Percentiles rank a stretch among this genome's conserved stretches.
Evolutionary conservation across 192 early-diverging fungal genomes (phyloP).

Genomic region (Dissophora globulifera): DNA sequence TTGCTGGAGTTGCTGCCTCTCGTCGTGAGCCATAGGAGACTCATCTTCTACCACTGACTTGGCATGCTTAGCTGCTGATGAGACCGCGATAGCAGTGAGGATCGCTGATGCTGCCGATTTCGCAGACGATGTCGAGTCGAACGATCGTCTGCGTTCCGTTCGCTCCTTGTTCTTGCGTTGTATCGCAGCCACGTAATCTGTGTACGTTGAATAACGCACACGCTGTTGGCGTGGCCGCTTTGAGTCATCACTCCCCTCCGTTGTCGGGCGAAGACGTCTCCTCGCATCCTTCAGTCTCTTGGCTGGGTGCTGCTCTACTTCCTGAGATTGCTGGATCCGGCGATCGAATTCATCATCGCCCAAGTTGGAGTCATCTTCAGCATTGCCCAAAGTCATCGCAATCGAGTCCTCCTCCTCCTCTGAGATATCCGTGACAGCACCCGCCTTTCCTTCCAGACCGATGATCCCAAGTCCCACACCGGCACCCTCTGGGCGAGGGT

Average conservation of each 20-base stretch:
- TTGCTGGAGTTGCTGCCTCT: neutral
- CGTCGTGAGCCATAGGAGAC: no score
- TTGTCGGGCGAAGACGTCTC: slow-evolving; percentile 4
- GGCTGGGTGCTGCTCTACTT: neutral
- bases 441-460: neutral
- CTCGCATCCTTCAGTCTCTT: neutral
- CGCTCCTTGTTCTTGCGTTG: slow-evolving; percentile 25
- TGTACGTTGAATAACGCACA: slow-evolving; percentile 30
- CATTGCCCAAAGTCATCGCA: neutral
- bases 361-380: neutral
- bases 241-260: neutral
- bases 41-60: neutral
- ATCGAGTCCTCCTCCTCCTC: neutral
- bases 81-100: neutral
- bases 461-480: neutral
- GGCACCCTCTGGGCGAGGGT: neutral
- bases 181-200: slow-evolving; percentile 40
- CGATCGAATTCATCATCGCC: neutral
- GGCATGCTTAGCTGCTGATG: neutral
- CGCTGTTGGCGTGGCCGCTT: slow-evolving; percentile 1
- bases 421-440: neutral
- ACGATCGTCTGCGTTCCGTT: slow-evolving; percentile 8
- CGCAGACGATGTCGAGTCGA: neutral
- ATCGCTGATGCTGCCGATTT: neutral
- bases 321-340: neutral